These are phyloP conservation scores for Microcos paniculata DNA, from an alignment of 345 rosid species.

Conservation along the genomic window DNA sequence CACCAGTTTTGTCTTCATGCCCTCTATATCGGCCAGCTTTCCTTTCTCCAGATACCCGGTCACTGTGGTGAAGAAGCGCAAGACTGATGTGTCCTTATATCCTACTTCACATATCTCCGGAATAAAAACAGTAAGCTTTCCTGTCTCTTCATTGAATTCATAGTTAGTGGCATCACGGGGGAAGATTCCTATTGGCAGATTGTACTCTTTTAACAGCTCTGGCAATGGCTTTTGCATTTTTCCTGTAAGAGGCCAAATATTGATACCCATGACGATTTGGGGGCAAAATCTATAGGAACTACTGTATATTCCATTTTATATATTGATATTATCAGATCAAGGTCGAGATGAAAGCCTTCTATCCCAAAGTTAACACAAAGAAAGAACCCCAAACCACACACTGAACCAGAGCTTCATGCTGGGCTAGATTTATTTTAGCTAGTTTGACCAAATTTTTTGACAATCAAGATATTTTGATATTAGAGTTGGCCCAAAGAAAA, in stretches of 20 bases:
- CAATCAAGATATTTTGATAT: not conserved
- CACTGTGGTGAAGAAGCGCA: constrained; percentile 66
- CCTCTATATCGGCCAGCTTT: constrained; percentile 77
- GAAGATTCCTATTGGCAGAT: constrained; percentile 81
- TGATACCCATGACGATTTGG: not conserved
- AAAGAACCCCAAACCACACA: not conserved
- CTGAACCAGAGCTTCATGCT: not conserved
- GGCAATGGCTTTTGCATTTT: constrained; percentile 94
- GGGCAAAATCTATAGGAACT: not conserved
- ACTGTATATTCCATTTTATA: not conserved
- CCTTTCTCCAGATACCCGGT: constrained; percentile 82
- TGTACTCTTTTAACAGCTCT: constrained; percentile 80
- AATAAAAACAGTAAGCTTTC: constrained; percentile 70
- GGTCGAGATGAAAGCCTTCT: not conserved
- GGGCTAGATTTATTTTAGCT: too few species aligned
- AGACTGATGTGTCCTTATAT: constrained; percentile 77
- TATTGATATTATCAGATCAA: not conserved
- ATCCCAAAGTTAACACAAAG: not conserved
- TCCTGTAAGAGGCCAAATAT: constrained; percentile 40
- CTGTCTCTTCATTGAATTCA: constrained; percentile 83
- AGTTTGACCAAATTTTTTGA: not conserved
- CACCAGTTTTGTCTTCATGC: constrained; percentile 86
- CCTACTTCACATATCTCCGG: constrained; percentile 87
- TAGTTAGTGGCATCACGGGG: constrained; percentile 95
- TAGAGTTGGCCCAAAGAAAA: not conserved